Evolutionary conservation across 2,329 filamentous ascomycete species (phyloP).

Genomic region (Madurella mycetomatis): DNA sequence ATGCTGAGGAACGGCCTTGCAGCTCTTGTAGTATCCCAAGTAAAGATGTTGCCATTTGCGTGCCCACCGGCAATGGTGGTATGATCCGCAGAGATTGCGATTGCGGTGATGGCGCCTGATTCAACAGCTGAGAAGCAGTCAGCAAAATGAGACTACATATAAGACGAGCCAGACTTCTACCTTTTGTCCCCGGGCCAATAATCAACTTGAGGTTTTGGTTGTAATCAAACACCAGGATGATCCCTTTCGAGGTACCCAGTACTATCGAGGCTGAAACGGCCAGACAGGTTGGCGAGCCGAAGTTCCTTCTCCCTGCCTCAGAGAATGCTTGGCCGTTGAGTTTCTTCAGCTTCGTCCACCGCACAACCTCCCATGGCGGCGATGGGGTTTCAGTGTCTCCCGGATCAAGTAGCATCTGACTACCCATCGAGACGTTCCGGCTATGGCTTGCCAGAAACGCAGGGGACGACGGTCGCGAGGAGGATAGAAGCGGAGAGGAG

Average conservation of each 20-base stretch:
- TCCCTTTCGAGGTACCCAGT: slow-evolving; percentile 87
- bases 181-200: slow-evolving; percentile 88
- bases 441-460: slow-evolving; percentile 74
- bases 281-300: slow-evolving; percentile 86
- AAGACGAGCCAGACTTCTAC: slow-evolving; percentile 37
- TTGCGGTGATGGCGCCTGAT: slow-evolving; percentile 77
- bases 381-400: slow-evolving; percentile 66
- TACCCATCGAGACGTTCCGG: slow-evolving; percentile 73
- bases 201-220: slow-evolving; percentile 93
- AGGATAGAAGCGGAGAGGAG: slow-evolving; percentile 53
- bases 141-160: slow-evolving; percentile 28
- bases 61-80: slow-evolving; percentile 88
- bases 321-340: slow-evolving; percentile 87
- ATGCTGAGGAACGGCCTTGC: slow-evolving; percentile 86
- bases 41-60: slow-evolving; percentile 87
- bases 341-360: slow-evolving; percentile 92
- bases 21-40: slow-evolving; percentile 85
- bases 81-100: slow-evolving; percentile 91
- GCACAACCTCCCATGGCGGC: slow-evolving; percentile 91
- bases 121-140: slow-evolving; percentile 63
- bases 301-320: slow-evolving; percentile 85
- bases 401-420: slow-evolving; percentile 59
- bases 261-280: slow-evolving; percentile 84
- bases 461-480: slow-evolving; percentile 70
- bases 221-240: slow-evolving; percentile 95